Conservation (phyloP, 345 rosid species). For the Linum lewisii region DNA sequence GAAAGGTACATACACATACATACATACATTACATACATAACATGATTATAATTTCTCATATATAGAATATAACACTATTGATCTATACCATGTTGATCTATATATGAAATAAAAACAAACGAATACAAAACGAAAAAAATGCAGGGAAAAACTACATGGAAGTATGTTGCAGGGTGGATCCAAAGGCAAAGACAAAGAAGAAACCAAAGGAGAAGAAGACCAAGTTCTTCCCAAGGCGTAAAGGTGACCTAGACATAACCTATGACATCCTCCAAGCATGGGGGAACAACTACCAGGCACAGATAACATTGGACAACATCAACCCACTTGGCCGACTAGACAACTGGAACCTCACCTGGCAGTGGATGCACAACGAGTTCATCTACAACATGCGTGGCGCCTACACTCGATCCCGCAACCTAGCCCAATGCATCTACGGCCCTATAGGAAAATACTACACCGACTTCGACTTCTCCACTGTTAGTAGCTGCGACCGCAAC, state of each 20-base stretch:
- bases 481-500: conserved; percentile 51
- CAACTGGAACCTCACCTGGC: conserved; percentile 92
- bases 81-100: no score
- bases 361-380: conserved; percentile 88
- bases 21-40: conserved; percentile 2
- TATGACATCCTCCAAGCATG: conserved; percentile 69
- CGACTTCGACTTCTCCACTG: conserved; percentile 61
- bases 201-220: conserved; percentile 25
- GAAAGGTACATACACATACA: not conserved
- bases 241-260: conserved; percentile 54
- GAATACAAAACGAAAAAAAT: no score
- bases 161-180: conserved; percentile 63
- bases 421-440: conserved; percentile 54
- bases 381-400: conserved; percentile 77
- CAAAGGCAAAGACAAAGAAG: conserved; percentile 32
- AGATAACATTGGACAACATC: conserved; percentile 77
- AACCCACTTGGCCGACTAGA: conserved; percentile 70
- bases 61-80: no score
- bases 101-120: no score
- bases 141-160: conserved; percentile 51
- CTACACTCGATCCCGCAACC: conserved; percentile 46
- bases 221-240: conserved; percentile 39
- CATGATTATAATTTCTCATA: no score
- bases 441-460: conserved; percentile 44
- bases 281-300: conserved; percentile 63